Base-by-base conservation (phyloP, 148 eudicot species). In the Cornus florida region DNA sequence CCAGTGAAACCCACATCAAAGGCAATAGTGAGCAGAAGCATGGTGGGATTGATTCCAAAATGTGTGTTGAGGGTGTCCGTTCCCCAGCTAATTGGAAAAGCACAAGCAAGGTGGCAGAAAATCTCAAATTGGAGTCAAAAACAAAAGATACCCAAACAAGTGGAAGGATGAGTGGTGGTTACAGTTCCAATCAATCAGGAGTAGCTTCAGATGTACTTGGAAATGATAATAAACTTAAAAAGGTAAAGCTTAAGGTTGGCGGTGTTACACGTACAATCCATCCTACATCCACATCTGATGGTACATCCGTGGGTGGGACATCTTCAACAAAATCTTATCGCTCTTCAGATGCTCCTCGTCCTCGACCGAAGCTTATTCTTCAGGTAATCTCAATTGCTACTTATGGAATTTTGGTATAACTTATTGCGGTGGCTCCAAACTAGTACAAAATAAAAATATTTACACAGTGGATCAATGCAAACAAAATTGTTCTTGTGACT, bases 211-310 rank as follows among this genome's bases (percentile, higher is more conserved):
- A 76, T 35, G 23, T 17, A 17, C 72, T 38, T 10, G 80, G 76
- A 38, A 81, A 24, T 66, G 81, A 76, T 28, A 86, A 70, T 33
- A 86, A 79, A 75, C 75, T 87, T 33, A 84, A 74, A 66, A 84
- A 87, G 28, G 76, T 84, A 43, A 87, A 82, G 77, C 82, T 80
- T 70, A 87, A 87, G 83, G 87, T 87, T 74, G 87, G 83, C 74
- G 83, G 85, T 77, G 67, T 79, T 31, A 87, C 85, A 22, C 80
- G 67, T 23, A 80, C 87, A 13, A 80, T 84, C 74, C 87, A 82
- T 28, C 16, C 87, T n/a, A 77, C 46, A 33, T 56, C 79, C 39
- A 75, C 69, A 17, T 22, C 35, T 16, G 76, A 69, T 35, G 64
- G 23, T 75, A 71, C 70, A 6, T 72, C 69, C 32, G 59, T 64